Percentiles rank a stretch among this genome's conserved stretches.
Evolutionary conservation across 164 flowering plant species (phyloP).

Genomic region (Vitis riparia): DNA sequence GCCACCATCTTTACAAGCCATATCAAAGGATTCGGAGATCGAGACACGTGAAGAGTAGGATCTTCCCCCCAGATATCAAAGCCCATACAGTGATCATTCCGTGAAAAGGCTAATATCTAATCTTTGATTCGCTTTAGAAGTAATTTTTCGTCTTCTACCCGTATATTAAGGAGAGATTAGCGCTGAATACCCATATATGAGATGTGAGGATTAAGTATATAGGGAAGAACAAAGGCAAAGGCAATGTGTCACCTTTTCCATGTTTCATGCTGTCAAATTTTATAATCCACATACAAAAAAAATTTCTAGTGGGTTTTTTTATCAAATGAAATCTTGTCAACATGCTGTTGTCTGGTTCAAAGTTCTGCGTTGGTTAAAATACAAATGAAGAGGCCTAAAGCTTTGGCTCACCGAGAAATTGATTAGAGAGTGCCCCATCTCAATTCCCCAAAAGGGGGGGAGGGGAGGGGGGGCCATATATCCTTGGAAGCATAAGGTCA

Average conservation of each 20-base stretch:
- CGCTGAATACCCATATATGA: too few species aligned
- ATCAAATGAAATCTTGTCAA: conserved; percentile 9
- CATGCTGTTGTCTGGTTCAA: conserved; percentile 15
- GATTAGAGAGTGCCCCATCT: conserved; percentile 6
- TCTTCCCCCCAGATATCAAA: too few species aligned
- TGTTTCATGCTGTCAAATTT: conserved; percentile 5
- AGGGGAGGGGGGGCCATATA: neutral
- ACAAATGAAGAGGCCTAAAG: conserved; percentile 11
- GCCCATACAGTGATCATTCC: too few species aligned
- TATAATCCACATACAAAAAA: neutral
- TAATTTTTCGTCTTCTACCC: too few species aligned
- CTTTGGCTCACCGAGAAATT: conserved; percentile 16
- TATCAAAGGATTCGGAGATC: too few species aligned
- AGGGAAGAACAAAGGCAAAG: conserved; percentile 13
- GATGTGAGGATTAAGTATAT: too few species aligned
- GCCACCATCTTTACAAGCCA: too few species aligned
- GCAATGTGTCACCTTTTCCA: conserved; percentile 20
- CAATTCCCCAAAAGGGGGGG: conserved; percentile 3
- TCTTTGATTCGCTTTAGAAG: too few species aligned
- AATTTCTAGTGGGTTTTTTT: too few species aligned
- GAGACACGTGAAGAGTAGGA: too few species aligned
- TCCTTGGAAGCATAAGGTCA: conserved; percentile 1
- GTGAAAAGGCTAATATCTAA: too few species aligned
- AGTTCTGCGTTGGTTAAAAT: conserved; percentile 4
- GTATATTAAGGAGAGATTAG: neutral